These are phyloP conservation scores for Beauveria pseudobassiana DNA, from an alignment of 2,329 filamentous ascomycete genomes.

Conservation along the genomic window DNA sequence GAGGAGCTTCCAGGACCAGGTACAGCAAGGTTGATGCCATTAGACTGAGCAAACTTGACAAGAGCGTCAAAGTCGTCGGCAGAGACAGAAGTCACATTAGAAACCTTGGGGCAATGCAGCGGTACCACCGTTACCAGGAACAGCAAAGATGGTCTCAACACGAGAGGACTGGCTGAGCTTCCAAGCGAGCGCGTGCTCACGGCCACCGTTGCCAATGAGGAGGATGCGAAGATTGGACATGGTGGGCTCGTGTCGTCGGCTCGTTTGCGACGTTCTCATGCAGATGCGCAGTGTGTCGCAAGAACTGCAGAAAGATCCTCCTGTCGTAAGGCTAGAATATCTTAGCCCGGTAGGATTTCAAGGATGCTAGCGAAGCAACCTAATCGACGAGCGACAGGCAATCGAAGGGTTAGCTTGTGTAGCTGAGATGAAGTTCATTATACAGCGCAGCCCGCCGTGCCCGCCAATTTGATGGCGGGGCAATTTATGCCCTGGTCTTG, in stretches of 20 bases:
- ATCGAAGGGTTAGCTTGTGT: background rate
- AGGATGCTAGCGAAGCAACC: background rate
- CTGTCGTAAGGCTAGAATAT: background rate
- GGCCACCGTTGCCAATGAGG: constrained; percentile 86
- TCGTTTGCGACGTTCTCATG: background rate
- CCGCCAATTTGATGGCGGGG: background rate
- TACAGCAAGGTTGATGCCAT: constrained; percentile 73
- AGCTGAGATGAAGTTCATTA: background rate
- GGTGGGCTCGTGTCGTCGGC: background rate
- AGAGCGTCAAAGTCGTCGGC: constrained; percentile 72
- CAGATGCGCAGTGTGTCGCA: background rate
- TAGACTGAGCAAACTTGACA: constrained; percentile 64
- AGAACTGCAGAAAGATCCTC: background rate
- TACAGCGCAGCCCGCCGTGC: background rate
- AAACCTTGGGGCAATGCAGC: constrained; percentile 61
- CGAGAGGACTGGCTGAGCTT: constrained; percentile 77
- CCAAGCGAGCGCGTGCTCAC: constrained; percentile 93
- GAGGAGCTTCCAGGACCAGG: constrained; percentile 90
- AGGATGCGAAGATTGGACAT: constrained; percentile 57
- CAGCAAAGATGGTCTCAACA: constrained; percentile 75
- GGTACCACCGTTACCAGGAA: constrained; percentile 80
- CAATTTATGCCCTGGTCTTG: background rate
- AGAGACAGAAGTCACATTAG: constrained; percentile 62
- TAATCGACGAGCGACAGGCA: background rate
- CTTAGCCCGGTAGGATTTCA: background rate